Evolutionary conservation across 352 stramenopile genomes (phyloP).

Genomic region (Globisporangium apiculatum): DNA sequence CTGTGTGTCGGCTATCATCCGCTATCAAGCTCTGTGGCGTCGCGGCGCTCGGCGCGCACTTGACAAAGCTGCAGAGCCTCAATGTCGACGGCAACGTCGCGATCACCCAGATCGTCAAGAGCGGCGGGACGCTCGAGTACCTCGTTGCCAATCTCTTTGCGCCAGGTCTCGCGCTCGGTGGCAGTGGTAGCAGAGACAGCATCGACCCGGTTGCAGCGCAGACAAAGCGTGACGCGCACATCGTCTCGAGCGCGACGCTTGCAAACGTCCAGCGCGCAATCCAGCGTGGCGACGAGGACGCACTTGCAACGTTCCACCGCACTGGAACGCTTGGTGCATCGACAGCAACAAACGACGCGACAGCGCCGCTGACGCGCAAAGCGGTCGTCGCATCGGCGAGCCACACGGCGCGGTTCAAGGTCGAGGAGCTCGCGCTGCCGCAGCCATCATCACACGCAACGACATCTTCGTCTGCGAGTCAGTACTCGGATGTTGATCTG

Average conservation of each 20-base stretch:
- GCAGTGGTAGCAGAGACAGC: not conserved
- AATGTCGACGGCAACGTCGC: constrained; percentile 41
- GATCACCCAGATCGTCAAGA: constrained; percentile 21
- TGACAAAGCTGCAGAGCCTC: constrained; percentile 35
- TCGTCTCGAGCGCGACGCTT: constrained; percentile 10
- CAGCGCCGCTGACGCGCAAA: not conserved
- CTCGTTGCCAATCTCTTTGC: constrained; percentile 38
- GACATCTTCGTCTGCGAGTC: no score
- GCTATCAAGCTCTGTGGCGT: constrained; percentile 38
- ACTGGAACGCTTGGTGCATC: constrained; percentile 9
- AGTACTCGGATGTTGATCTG: no score
- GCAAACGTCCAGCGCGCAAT: constrained; percentile 17
- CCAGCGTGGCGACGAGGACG: constrained; percentile 15
- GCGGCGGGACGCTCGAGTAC: constrained; percentile 30
- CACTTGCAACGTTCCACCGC: constrained; percentile 16
- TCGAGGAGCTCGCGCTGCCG: constrained; percentile 11
- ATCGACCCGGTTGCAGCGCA: not conserved
- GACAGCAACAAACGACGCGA: not conserved
- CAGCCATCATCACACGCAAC: not conserved
- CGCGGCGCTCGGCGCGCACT: constrained; percentile 26
- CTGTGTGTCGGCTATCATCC: not conserved
- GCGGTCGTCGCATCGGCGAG: constrained; percentile 3
- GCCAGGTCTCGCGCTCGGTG: constrained; percentile 8
- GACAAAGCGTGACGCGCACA: constrained; percentile 17
- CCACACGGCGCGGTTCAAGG: constrained; percentile 10